Evolutionary conservation across 2,329 filamentous ascomycete species (phyloP), one percentile per base, ranked within the genome.

Genomic region (Penicillium sp.): DNA sequence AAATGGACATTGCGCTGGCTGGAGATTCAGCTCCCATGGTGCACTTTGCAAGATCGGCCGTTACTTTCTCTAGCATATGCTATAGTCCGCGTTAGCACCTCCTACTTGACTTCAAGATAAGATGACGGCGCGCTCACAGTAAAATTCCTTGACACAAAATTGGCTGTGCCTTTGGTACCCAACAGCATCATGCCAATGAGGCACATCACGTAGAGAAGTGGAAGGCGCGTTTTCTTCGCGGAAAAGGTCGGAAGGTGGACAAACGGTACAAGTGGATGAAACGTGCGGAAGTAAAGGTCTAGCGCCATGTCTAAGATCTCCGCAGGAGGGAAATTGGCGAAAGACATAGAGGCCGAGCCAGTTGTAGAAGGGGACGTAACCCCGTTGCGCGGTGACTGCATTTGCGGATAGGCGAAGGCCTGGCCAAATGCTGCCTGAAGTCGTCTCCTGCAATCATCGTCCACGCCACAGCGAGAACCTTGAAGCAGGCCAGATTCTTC

Each of bases 261-360:
- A 62, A 85, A 84, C 0, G 83, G 83, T 38, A 84, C 76, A 3
- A 83, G 79, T 1, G 82, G 81, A 58, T 85, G 82, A 61, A 85
- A 85, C 38, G 82, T 81, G 53, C 83, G 82, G 62, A 85, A 83
- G 65, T 83, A 85, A 58, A 84, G 78, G 67, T 85, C 83, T 22
- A 85, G 69, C 9, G 82, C 81, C 69, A 85, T 84, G 61, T 85
- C 83, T 12, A 85, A 72, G 8, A 85, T 81, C 65, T 85, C 83
- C 4, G 82, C 80, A 2, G 83, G 82, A 38, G 80, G 83, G 68
- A 78, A 85, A 70, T 65, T 76, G 61, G 68, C 76, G 40, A 67
- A 72, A 67, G 50, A 74, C 67, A 45, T 70, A 50, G 63, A 68
- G 67, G 59, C 60, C 58, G 65, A 63, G 58, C 54, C 65, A 51